A percentile compares a stretch with the other conserved stretches of the same genome.
These are phyloP conservation scores for Elongisporangium senticosum DNA, from an alignment of 352 stramenopile genomes.

Conservation along the genomic window DNA sequence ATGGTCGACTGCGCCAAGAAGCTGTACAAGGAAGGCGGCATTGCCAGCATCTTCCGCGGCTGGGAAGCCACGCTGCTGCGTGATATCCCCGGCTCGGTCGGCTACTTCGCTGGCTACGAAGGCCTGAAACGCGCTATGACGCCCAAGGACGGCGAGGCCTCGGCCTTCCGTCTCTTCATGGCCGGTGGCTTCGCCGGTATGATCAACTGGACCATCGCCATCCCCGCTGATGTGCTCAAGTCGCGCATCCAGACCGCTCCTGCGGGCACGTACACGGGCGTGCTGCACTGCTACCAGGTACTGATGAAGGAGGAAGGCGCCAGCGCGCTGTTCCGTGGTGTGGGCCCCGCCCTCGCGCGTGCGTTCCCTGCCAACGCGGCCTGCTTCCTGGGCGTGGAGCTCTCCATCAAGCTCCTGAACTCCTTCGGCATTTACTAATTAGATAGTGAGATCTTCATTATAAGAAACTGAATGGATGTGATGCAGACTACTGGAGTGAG, in stretches of 20 bases:
- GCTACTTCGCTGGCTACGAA: constrained; percentile 95
- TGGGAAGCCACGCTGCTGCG: constrained; percentile 93
- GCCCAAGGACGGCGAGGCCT: constrained; percentile 69
- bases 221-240: constrained; percentile 96
- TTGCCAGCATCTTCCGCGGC: constrained; percentile 93
- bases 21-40: constrained; percentile 88
- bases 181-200: constrained; percentile 92
- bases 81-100: constrained; percentile 91
- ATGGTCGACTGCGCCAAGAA: constrained; percentile 94
- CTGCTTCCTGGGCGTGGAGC: constrained; percentile 91
- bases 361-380: constrained; percentile 95
- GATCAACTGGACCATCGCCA: constrained; percentile 94
- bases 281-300: constrained; percentile 89
- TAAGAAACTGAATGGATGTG: neutral
- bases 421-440: constrained; percentile 71
- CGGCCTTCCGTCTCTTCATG: constrained; percentile 86
- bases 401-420: constrained; percentile 81
- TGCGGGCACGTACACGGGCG: constrained; percentile 91
- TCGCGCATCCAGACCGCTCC: constrained; percentile 94
- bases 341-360: constrained; percentile 91
- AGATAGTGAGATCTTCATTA: constrained; percentile 1
- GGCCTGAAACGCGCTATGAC: constrained; percentile 87
- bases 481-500: neutral
- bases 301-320: constrained; percentile 94
- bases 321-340: constrained; percentile 91